These are phyloP conservation scores for Spathaspora sp. DNA, from an alignment of 805 yeast species.

Conservation along the genomic window DNA sequence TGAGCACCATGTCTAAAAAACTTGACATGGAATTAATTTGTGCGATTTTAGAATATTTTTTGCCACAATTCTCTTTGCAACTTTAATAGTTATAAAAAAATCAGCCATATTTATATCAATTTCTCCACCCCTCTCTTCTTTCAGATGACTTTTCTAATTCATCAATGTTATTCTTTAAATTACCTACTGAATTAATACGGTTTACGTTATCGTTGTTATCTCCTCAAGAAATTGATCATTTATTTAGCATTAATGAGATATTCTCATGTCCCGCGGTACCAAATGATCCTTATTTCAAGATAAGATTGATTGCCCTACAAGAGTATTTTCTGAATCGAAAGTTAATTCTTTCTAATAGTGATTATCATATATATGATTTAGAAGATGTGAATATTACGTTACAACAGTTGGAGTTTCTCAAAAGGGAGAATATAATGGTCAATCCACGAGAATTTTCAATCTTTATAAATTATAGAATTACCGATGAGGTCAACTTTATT, in stretches of 20 bases:
- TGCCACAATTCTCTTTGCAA: not conserved
- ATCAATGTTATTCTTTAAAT: conserved; percentile 3
- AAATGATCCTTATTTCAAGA: conserved; percentile 1
- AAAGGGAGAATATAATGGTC: not conserved
- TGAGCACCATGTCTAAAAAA: not conserved
- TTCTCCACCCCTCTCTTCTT: too few relatives aligned
- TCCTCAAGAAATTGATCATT: conserved; percentile 4
- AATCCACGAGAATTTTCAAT: not conserved
- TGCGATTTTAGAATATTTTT: not conserved
- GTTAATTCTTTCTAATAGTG: conserved; percentile 6
- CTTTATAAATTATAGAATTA: not conserved
- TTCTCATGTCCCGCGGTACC: not conserved
- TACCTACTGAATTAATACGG: conserved; percentile 10
- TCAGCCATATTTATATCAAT: not conserved
- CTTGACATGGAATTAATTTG: not conserved
- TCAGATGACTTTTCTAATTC: too few relatives aligned
- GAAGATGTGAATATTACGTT: not conserved
- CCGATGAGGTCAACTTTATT: conserved; percentile 4
- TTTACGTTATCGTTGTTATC: conserved; percentile 5
- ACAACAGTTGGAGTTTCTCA: not conserved
- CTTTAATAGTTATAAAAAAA: not conserved
- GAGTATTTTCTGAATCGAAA: conserved; percentile 4
- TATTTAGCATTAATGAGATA: conserved; percentile 8
- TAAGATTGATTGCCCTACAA: conserved; percentile 9
- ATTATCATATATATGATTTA: not conserved